Conservation (phyloP, 2,329 filamentous ascomycete species). For the Gyromitra esculenta region DNA sequence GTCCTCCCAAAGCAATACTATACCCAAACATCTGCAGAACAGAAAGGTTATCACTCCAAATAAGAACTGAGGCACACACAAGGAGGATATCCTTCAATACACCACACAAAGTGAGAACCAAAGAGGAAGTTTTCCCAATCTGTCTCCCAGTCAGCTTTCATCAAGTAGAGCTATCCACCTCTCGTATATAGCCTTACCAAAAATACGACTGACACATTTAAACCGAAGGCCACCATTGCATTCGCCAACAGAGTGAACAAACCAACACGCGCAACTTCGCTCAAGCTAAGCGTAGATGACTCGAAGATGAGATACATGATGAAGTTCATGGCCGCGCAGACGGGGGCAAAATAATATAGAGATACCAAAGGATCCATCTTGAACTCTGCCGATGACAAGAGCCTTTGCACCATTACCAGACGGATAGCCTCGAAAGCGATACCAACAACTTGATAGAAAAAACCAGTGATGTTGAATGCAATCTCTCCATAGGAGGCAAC, state of each 20-base stretch:
- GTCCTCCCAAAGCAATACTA: constrained; percentile 78
- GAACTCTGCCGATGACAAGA: constrained; percentile 83
- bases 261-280: constrained; percentile 77
- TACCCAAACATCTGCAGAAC: constrained; percentile 84
- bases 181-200: constrained; percentile 68
- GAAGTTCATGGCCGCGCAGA: constrained; percentile 84
- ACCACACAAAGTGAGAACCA: constrained; percentile 85
- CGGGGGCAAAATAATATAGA: constrained; percentile 89
- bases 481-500: constrained; percentile 96
- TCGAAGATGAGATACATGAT: constrained; percentile 78
- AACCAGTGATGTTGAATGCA: constrained; percentile 83
- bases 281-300: constrained; percentile 74
- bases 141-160: constrained; percentile 59
- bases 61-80: constrained; percentile 79
- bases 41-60: constrained; percentile 80
- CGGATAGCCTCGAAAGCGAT: constrained; percentile 84
- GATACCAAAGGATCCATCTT: constrained; percentile 93
- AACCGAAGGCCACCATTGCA: constrained; percentile 78
- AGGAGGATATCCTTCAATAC: constrained; percentile 89
- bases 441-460: constrained; percentile 80
- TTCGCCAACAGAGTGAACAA: constrained; percentile 78
- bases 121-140: constrained; percentile 90
- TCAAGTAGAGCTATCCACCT: constrained; percentile 1
- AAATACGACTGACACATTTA: constrained; percentile 88
- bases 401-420: constrained; percentile 83